phyloP scores from a whole-genome alignment of 306 rosid species.

The Carpinus viminea region DNA sequence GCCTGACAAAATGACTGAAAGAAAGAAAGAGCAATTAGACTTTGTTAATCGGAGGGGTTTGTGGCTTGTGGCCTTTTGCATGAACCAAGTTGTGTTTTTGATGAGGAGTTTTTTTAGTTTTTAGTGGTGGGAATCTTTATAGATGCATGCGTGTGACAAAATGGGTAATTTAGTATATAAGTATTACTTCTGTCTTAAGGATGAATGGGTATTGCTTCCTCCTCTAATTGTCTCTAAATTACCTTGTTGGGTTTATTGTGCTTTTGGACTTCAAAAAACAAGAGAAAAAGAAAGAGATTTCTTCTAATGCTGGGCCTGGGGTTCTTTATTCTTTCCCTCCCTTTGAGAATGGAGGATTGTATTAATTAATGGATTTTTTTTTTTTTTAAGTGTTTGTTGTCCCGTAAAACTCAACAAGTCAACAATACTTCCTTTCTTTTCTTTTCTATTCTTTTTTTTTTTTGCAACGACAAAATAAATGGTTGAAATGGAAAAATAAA shows the following conservation, averaged over 20 bases:
- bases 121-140: not conserved
- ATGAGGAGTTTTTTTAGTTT: not conserved
- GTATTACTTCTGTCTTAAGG: conserved; percentile 25
- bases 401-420: too few species aligned
- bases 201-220: conserved; percentile 49
- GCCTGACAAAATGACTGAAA: conserved; percentile 42
- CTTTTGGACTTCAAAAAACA: conserved; percentile 11
- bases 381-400: not conserved
- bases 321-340: conserved; percentile 36
- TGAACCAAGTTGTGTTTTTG: not conserved
- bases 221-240: conserved; percentile 24
- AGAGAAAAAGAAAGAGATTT: conserved; percentile 21
- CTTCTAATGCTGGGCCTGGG: conserved; percentile 23
- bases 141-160: not conserved
- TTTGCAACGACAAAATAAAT: not conserved
- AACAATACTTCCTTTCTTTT: too few species aligned
- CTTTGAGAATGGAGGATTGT: not conserved
- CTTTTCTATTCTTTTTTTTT: too few species aligned
- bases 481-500: not conserved
- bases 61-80: conserved; percentile 10
- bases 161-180: not conserved
- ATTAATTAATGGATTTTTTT: not conserved
- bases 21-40: conserved; percentile 8
- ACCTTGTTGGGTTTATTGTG: conserved; percentile 33
- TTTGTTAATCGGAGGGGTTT: not conserved